phyloP scores from a whole-genome alignment of 768 basidiomycete species.

The Tylopilus sp. region DNA sequence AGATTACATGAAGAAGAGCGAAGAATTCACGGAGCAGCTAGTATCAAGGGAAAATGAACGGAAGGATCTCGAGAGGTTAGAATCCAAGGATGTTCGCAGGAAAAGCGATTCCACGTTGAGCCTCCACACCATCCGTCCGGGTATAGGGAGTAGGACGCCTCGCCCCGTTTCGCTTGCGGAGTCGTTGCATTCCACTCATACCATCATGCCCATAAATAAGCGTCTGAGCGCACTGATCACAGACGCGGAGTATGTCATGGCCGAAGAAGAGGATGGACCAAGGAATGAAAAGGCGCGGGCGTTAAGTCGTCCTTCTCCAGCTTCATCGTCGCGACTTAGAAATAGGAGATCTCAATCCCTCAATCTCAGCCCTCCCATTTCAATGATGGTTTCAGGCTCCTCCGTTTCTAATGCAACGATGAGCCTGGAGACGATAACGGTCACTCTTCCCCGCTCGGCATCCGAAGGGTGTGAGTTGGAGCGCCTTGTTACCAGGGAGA shows the following conservation, averaged over 20 bases:
- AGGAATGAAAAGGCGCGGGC: constrained; percentile 12
- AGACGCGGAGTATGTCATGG: constrained; percentile 63
- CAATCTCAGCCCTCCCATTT: constrained; percentile 40
- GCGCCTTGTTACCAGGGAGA: constrained; percentile 39
- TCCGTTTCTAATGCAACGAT: constrained; percentile 26
- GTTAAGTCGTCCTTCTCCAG: constrained; percentile 37
- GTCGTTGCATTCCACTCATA: constrained; percentile 70
- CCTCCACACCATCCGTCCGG: constrained; percentile 65
- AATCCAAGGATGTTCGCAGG: constrained; percentile 69
- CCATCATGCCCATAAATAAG: constrained; percentile 63
- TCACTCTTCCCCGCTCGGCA: constrained; percentile 26
- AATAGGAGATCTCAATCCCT: constrained; percentile 68
- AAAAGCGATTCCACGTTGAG: constrained; percentile 84
- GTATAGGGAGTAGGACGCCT: constrained; percentile 48
- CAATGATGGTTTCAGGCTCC: constrained; percentile 27
- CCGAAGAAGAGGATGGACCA: constrained; percentile 53
- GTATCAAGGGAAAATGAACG: constrained; percentile 23
- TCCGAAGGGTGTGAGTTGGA: constrained; percentile 37
- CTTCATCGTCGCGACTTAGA: constrained; percentile 42
- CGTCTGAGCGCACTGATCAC: constrained; percentile 65
- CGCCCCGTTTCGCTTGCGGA: constrained; percentile 79
- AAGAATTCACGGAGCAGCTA: constrained; percentile 29
- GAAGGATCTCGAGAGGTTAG: constrained; percentile 34
- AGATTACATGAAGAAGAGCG: constrained; percentile 46
- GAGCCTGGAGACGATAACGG: constrained; percentile 30